Evolutionary conservation across 768 basidiomycete genomes (phyloP), one percentile per base, ranked within the genome.

Genomic region (Tylopilus sp.): DNA sequence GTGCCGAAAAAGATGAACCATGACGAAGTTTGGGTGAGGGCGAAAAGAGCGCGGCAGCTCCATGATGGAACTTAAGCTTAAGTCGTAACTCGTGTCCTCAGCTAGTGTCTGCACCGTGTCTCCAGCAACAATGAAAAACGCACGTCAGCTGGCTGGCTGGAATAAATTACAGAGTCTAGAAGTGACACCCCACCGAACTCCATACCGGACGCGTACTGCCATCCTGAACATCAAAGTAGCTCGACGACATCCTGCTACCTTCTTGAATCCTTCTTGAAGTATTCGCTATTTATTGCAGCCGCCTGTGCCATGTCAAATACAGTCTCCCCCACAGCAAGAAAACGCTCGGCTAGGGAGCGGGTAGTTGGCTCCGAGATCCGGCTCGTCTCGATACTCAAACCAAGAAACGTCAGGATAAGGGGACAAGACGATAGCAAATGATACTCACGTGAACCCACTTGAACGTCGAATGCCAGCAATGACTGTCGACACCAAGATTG

Each of bases 401-500:
- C 44, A n/a, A 33, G 25, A 42, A 17, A 33, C 35, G 38, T 51
- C 51, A 41, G 44, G 17, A 18, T 28, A 6, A 43, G 40, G 25
- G 40, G 46, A 28, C n/a, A 42, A 38, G 42, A 28, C 38, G 38
- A 39, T 10, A 21, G 40, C 43, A 42, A 54, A 47, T 36, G 57
- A 42, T 46, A 85, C 93, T 70, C 65, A 97, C 95, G 79, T 71
- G 73, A 92, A 93, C 31, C 95, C 95, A 53, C 87, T 95, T 17
- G 92, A 86, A 52, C 91, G 83, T 67, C 85, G 85, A 53, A 98
- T 85, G 26, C 95, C 95, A 35, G 95, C 95, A 36, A 95, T 71
- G 7, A 98, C 79, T 12, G 95, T 91, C 15, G 94, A 94, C 33
- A 98, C 58, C 30, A 98, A 76, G 46, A 91, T 80, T 13, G 86